A percentile compares a stretch with the other conserved stretches of the same genome.
Evolutionary conservation across 176 grass and related monocot species (phyloP).

Genomic region (Aegilops umbellulata): DNA sequence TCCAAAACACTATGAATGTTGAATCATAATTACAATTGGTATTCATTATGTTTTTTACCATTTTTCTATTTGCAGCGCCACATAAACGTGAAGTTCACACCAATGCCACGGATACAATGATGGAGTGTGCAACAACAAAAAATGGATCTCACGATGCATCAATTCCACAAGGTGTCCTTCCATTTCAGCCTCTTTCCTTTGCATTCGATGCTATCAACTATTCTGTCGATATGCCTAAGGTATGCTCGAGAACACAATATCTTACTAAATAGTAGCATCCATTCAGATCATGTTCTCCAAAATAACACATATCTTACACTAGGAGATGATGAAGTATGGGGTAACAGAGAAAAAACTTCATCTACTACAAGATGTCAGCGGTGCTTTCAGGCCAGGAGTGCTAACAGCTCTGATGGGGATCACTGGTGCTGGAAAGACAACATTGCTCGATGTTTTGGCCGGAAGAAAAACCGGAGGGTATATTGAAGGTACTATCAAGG

Average conservation of each 20-base stretch:
- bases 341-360: constrained; percentile 70
- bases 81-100: constrained; percentile 32
- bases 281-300: constrained; percentile 21
- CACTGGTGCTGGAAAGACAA: constrained; percentile 92
- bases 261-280: not conserved
- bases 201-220: constrained; percentile 75
- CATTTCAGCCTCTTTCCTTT: constrained; percentile 66
- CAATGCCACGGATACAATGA: constrained; percentile 11
- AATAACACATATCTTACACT: constrained; percentile 3
- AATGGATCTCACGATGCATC: not conserved
- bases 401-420: constrained; percentile 84
- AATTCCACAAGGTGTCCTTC: constrained; percentile 35
- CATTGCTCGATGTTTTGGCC: constrained; percentile 81
- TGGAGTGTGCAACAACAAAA: not conserved
- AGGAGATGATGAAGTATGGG: constrained; percentile 61
- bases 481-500: constrained; percentile 64
- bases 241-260: constrained; percentile 28
- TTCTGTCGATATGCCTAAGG: constrained; percentile 79
- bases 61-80: constrained; percentile 46
- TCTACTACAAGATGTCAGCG: constrained; percentile 65
- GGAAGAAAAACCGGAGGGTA: constrained; percentile 90
- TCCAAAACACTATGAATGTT: not conserved
- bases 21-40: not conserved
- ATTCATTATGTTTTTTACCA: not conserved
- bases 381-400: constrained; percentile 70